A percentile compares a stretch with the other conserved stretches of the same genome.
phyloP scores from a whole-genome alignment of 108 stramenopile genomes.

The Cyclotella cryptica region DNA sequence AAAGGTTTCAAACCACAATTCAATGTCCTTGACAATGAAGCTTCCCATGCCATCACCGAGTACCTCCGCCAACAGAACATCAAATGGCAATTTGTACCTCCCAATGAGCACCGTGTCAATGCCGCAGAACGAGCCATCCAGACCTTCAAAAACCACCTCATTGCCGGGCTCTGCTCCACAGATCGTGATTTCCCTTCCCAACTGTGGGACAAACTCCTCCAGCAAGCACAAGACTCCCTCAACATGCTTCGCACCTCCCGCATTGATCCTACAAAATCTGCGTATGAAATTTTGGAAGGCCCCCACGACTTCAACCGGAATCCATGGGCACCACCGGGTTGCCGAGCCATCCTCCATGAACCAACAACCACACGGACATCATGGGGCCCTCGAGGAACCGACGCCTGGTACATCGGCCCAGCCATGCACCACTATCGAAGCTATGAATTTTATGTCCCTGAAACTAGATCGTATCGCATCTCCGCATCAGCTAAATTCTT shows the following conservation, averaged over 20 bases:
- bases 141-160: conserved; percentile 61
- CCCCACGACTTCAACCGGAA: conserved; percentile 42
- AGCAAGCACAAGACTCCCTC: conserved; percentile 22
- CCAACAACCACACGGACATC: conserved; percentile 24
- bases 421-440: conserved; percentile 34
- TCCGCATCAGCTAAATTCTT: conserved; percentile 13
- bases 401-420: conserved; percentile 39
- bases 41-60: not conserved
- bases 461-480: conserved; percentile 22
- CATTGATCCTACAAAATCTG: conserved; percentile 53
- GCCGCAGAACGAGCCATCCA: conserved; percentile 42
- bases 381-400: conserved; percentile 24
- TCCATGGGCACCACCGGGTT: conserved; percentile 52
- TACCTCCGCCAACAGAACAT: not conserved
- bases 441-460: conserved; percentile 22
- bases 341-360: conserved; percentile 23
- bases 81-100: conserved; percentile 18
- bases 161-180: conserved; percentile 40
- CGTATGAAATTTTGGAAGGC: conserved; percentile 35
- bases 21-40: not conserved
- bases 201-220: conserved; percentile 16
- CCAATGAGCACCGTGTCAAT: conserved; percentile 18
- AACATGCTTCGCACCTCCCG: conserved; percentile 52
- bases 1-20: conserved; percentile 1
- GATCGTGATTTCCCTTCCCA: conserved; percentile 7